phyloP scores from a whole-genome alignment of 768 basidiomycete species.

The Ramaria sp. region DNA sequence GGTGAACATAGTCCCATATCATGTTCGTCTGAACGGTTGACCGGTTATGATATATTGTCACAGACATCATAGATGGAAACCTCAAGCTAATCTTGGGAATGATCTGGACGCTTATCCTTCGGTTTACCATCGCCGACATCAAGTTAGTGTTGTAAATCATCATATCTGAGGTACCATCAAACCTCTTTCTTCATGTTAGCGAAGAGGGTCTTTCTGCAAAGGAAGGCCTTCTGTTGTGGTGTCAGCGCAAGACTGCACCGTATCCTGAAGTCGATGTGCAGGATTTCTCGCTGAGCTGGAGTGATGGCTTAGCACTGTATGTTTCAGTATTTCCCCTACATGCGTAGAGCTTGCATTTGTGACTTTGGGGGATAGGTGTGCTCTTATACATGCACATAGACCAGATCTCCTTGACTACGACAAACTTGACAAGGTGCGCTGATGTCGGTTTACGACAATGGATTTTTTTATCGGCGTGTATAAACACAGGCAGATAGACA shows the following conservation, averaged over 20 bases:
- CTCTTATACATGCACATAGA: constrained; percentile 93
- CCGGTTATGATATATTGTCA: background rate
- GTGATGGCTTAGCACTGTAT: constrained; percentile 90
- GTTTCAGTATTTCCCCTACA: constrained; percentile 20
- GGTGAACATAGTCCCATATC: constrained; percentile 24
- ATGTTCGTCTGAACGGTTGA: background rate
- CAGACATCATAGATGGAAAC: constrained; percentile 98
- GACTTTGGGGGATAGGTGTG: constrained; percentile 53
- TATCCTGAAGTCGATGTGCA: constrained; percentile 90
- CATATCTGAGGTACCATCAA: constrained; percentile 8
- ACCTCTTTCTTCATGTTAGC: constrained; percentile 28
- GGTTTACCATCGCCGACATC: constrained; percentile 97
- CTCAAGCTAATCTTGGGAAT: constrained; percentile 96
- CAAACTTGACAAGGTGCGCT: constrained; percentile 65
- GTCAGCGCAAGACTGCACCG: constrained; percentile 87
- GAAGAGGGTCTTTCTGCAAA: constrained; percentile 99
- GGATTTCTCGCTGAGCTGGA: constrained; percentile 90
- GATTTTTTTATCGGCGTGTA: constrained; percentile 11
- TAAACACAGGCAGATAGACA: constrained; percentile 55
- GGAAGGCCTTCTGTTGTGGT: constrained; percentile 95
- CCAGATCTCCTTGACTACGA: constrained; percentile 92
- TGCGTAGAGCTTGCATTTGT: constrained; percentile 2
- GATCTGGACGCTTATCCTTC: constrained; percentile 97
- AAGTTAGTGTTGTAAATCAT: constrained; percentile 42
- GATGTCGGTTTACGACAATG: background rate